Evolutionary conservation across 495 filamentous ascomycete species (phyloP), one percentile per base, ranked within the genome.

Genomic region (Staphylotrichum tortipilum): DNA sequence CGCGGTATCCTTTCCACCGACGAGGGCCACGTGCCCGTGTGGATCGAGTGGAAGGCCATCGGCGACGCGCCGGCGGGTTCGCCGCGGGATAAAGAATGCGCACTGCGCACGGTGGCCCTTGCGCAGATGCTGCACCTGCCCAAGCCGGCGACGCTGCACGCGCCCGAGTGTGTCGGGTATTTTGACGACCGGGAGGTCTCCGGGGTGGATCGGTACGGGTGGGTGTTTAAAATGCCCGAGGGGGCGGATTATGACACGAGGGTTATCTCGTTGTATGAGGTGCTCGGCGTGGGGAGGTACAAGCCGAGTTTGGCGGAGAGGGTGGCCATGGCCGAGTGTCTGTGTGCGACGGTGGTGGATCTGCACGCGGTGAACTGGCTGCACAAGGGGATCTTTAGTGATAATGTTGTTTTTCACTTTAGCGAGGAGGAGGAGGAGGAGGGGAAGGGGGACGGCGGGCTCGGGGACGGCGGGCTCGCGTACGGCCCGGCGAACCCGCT

Each of bases 301-400:
- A 58, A 36, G 11, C 61, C 63, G 14, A 48, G 44, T 10, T 31
- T 66, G 0, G 49, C 58, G 14, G 44, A 61, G 21, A 43, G 63
- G 1, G 23, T 66, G 12, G 22, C 30, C 8, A 34, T 66, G 36
- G 63, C 63, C 2, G n/a, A 18, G 11, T 50, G 37, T 48, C 44
- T 66, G 12, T 62, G 59, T 29, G 44, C 48, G 3, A 62, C 61
- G 0, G 37, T 62, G 3, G 37, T 66, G 42, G 54, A 62, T 34
- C 61, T 82, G 1, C 78, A 82, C 42, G 66, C 73, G 0, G 72
- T 78, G 2, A 73, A 77, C 42, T 82, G 76, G 77, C 57, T 80
- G 22, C 78, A 80, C 64, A 82, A 81, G 56, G 73, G 74, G 0
- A 56, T 82, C 1, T 70, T 75, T 22, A 72, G 68, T 40, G 63